Evolutionary conservation across 1,139 yeast genomes (phyloP).

Genomic region (Geotrichum cucujoidarum): DNA sequence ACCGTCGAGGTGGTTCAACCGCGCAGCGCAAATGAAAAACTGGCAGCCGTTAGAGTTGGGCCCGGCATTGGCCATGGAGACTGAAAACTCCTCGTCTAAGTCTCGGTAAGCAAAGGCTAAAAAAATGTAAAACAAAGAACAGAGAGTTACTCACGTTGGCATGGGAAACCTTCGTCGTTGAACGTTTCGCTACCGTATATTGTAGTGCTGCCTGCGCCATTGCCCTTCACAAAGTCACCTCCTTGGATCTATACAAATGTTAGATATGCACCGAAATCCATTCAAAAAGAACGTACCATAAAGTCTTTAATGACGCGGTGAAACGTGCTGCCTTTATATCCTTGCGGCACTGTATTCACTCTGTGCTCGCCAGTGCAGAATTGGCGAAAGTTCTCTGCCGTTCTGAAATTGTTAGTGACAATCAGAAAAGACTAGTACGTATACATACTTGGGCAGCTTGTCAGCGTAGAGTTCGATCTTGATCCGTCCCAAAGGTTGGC

Average conservation of each 20-base stretch:
- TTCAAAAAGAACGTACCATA: slow-evolving; percentile 44
- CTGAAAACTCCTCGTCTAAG: slow-evolving; percentile 41
- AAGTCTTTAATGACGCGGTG: slow-evolving; percentile 77
- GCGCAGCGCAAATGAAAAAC: slow-evolving; percentile 37
- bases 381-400: slow-evolving; percentile 51
- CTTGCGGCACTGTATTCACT: slow-evolving; percentile 45
- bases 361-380: slow-evolving; percentile 52
- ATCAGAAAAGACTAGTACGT: not conserved
- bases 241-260: slow-evolving; percentile 37
- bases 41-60: slow-evolving; percentile 43
- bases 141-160: slow-evolving; percentile 48
- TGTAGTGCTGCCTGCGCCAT: slow-evolving; percentile 44
- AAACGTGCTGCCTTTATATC: slow-evolving; percentile 68
- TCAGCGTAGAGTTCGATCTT: slow-evolving; percentile 44
- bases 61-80: slow-evolving; percentile 46
- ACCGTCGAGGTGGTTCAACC: slow-evolving; percentile 35
- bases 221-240: slow-evolving; percentile 42
- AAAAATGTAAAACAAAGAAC: slow-evolving; percentile 1
- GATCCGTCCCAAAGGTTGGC: slow-evolving; percentile 40
- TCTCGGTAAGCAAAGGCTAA: slow-evolving; percentile 23
- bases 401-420: slow-evolving; percentile 23
- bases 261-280: not conserved
- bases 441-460: slow-evolving; percentile 40
- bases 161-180: slow-evolving; percentile 76
- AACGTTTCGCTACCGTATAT: slow-evolving; percentile 59